A percentile compares a stretch with the other conserved stretches of the same genome.
Evolutionary conservation across 441 rosid genomes (phyloP).

Genomic region (Croton laevigatus): DNA sequence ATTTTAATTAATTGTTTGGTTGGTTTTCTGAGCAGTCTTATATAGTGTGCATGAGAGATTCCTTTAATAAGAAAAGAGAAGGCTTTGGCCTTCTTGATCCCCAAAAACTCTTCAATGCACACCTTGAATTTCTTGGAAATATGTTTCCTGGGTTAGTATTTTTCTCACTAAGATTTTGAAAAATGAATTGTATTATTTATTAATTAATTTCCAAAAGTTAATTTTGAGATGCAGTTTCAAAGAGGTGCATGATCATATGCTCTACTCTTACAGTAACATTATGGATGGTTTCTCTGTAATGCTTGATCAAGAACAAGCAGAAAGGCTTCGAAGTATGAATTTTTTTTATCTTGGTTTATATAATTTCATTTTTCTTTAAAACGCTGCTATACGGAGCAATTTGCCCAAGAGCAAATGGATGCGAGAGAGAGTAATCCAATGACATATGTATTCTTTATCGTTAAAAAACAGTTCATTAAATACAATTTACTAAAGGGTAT

Average conservation of each 20-base stretch:
- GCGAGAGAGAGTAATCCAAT: too few species aligned
- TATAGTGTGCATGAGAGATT: not conserved
- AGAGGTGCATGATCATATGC: conserved; percentile 28
- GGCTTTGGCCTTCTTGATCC: not conserved
- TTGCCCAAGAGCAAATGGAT: too few species aligned
- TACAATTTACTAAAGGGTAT: too few species aligned
- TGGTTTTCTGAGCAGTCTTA: not conserved
- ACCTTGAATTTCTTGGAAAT: not conserved
- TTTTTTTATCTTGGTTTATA: too few species aligned
- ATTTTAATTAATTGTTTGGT: too few species aligned
- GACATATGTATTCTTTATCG: too few species aligned
- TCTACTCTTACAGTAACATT: conserved; percentile 51
- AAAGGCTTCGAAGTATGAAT: conserved; percentile 40
- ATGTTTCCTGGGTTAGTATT: not conserved
- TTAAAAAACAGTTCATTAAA: too few species aligned
- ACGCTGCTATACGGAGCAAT: too few species aligned
- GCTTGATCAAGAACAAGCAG: conserved; percentile 46
- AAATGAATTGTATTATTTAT: not conserved
- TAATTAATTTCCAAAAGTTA: too few species aligned
- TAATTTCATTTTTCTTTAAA: too few species aligned
- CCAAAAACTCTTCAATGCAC: not conserved
- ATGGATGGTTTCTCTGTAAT: conserved; percentile 69
- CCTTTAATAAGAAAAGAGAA: not conserved
- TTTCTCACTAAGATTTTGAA: not conserved
- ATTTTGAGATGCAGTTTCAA: not conserved